Evolutionary conservation across 441 rosid species (phyloP).

Genomic region (Pelargonium citronellum): DNA sequence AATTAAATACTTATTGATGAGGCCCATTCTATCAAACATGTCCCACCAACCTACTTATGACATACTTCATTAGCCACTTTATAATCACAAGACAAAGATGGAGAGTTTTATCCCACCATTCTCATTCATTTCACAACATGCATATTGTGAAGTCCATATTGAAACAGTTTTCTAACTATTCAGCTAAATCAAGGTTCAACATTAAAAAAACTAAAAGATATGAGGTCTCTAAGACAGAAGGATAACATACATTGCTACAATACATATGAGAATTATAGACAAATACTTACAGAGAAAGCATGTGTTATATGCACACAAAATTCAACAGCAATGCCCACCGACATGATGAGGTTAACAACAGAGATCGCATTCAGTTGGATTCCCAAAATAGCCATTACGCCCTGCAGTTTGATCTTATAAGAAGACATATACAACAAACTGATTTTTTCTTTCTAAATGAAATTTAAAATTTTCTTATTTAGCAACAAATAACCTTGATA

Average conservation of each 20-base stretch:
- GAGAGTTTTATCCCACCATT: neutral
- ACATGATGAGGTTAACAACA: constrained; percentile 90
- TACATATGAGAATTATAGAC: neutral
- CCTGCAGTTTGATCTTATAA: constrained; percentile 47
- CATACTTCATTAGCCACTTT: neutral
- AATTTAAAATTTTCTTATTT: neutral
- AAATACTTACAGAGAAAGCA: constrained; percentile 71
- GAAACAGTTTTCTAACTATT: no score
- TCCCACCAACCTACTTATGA: neutral
- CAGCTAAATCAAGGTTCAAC: no score
- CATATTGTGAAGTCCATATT: no score
- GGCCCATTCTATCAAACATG: neutral
- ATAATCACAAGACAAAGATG: neutral
- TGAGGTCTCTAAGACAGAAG: neutral
- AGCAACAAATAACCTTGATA: constrained; percentile 2
- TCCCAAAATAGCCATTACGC: constrained; percentile 79
- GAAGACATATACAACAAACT: constrained; percentile 10
- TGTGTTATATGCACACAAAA: constrained; percentile 97
- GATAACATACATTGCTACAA: neutral
- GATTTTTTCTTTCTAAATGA: neutral
- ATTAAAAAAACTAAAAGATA: no score
- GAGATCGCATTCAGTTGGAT: constrained; percentile 96
- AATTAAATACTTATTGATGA: neutral
- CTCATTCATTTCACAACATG: no score
- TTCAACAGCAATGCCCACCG: constrained; percentile 97